Evolutionary conservation across 2,329 filamentous ascomycete genomes (phyloP), one percentile per base, ranked within the genome.

Genomic region (Stylonectria norvegica): DNA sequence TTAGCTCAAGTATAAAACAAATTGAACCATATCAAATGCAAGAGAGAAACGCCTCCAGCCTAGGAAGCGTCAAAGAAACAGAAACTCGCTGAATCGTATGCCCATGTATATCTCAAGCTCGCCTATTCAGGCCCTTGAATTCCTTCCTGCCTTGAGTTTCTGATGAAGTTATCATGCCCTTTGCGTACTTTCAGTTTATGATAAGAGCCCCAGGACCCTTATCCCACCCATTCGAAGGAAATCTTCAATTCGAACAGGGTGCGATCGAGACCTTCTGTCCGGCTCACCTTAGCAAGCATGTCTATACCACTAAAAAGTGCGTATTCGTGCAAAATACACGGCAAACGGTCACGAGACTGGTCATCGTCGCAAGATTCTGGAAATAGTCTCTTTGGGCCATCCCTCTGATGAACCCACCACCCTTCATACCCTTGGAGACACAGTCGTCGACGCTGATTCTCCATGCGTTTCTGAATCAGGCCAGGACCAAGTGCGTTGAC

Each of bases 171-270:
- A n/a, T n/a, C n/a, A n/a, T n/a, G n/a, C n/a, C n/a, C n/a, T n/a
- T n/a, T n/a, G n/a, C n/a, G n/a, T n/a, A n/a, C n/a, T n/a, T n/a
- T n/a, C n/a, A n/a, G n/a, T n/a, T n/a, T n/a, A n/a, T n/a, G n/a
- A n/a, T n/a, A n/a, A n/a, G n/a, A n/a, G n/a, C n/a, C n/a, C n/a
- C 16, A 5, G 3, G 16, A 8, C 12, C 29, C 6, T 11, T 30
- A 37, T 5, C 23, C 5, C 6, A 7, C 17, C 8, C 25, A 34
- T 4, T 42, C 18, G 11, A 55, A 28, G 8, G 19, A 35, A 16
- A 50, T 30, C 5, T 36, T 38, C 8, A 56, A 28, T 25, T 56
- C 49, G 31, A 47, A 56, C 14, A 53, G 7, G 11, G 43, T 48
- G 16, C 50, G 43, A 2, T 45, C 49, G 1, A 56, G 14, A 10